Evolutionary conservation across 441 rosid species (phyloP).

Genomic region (Dalechampia spathulata): DNA sequence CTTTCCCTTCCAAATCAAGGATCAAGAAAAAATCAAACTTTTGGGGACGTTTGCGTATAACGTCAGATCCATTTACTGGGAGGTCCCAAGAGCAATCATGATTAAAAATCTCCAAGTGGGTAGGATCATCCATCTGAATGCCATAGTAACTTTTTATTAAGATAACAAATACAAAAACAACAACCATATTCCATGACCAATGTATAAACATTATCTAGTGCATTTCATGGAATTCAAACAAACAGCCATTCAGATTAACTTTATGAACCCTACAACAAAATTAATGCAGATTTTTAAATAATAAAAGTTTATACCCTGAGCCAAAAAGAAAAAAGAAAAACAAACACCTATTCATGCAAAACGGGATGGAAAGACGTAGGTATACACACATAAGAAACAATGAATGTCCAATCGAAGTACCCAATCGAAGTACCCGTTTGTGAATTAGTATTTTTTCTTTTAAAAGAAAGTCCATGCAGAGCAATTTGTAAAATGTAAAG

Average conservation of each 20-base stretch:
- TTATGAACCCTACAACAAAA: too few species aligned
- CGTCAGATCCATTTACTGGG: slow-evolving; percentile 35
- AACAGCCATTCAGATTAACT: not conserved
- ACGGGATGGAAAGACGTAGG: not conserved
- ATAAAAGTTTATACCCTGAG: not conserved
- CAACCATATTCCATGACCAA: too few species aligned
- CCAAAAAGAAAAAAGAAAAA: too few species aligned
- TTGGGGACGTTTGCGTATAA: slow-evolving; percentile 39
- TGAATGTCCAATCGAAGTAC: not conserved
- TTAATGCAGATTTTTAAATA: not conserved
- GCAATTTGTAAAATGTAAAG: too few species aligned
- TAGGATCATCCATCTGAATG: slow-evolving; percentile 64
- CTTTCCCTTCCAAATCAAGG: slow-evolving; percentile 90
- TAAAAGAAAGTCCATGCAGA: too few species aligned
- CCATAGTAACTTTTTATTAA: slow-evolving; percentile 1
- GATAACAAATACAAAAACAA: not conserved
- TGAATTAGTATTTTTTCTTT: too few species aligned
- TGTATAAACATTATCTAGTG: not conserved
- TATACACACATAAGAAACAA: not conserved
- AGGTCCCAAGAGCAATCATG: slow-evolving; percentile 61
- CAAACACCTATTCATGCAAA: not conserved
- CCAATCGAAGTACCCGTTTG: too few species aligned
- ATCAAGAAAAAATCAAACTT: slow-evolving; percentile 68
- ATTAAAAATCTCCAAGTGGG: slow-evolving; percentile 64
- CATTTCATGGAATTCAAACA: not conserved